phyloP scores from a whole-genome alignment of 2,329 filamentous ascomycete species.

The Volutella citrinella region DNA sequence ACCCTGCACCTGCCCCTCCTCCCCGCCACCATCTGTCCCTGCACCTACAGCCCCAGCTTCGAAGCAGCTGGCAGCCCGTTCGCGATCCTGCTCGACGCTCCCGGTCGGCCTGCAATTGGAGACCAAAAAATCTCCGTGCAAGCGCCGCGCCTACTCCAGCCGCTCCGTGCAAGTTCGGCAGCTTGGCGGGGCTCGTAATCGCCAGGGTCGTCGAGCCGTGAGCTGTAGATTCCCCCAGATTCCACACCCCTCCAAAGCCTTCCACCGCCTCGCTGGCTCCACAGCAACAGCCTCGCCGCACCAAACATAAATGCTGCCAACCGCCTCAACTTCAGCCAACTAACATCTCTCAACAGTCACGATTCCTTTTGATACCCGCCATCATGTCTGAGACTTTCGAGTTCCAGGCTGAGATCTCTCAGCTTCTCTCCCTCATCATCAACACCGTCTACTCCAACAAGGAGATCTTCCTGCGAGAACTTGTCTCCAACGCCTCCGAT shows the following conservation, averaged over 20 bases:
- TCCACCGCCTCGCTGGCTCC: no score
- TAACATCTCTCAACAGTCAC: constrained; percentile 20
- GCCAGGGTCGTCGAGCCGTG: no score
- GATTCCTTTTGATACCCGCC: constrained; percentile 41
- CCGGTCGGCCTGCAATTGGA: no score
- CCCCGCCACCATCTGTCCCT: no score
- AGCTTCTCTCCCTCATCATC: constrained; percentile 99
- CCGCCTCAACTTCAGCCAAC: constrained; percentile 14
- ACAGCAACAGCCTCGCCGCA: constrained; percentile 7
- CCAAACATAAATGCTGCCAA: constrained; percentile 3
- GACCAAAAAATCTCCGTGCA: no score
- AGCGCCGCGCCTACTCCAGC: no score
- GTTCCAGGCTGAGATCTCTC: constrained; percentile 99
- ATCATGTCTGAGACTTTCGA: constrained; percentile 98
- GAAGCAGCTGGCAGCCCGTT: no score
- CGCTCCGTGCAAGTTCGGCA: no score
- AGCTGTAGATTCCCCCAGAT: constrained; percentile 14
- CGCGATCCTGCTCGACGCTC: no score
- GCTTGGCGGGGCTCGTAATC: no score
- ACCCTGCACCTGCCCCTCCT: neutral
- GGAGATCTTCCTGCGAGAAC: constrained; percentile 98
- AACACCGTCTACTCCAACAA: constrained; percentile 99
- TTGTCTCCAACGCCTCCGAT: constrained; percentile 98
- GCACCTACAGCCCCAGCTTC: no score
- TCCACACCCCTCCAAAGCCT: constrained; percentile 17